Evolutionary conservation across 805 yeast genomes (phyloP).

Genomic region (Cyberlindnera subsufficiens): DNA sequence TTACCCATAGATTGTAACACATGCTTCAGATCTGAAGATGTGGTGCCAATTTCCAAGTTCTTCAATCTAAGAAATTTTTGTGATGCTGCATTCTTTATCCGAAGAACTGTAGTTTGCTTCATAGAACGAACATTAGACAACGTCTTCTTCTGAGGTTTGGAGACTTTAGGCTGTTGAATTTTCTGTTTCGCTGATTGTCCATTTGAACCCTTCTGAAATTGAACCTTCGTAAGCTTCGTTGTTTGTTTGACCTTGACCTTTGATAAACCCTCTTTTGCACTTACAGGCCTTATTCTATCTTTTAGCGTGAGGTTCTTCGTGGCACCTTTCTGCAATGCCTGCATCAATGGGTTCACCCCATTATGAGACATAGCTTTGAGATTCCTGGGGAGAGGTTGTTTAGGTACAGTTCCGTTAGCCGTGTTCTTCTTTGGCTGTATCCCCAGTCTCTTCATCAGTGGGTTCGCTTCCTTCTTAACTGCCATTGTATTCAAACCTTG

Average conservation of each 20-base stretch:
- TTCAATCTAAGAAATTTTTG: slow-evolving; percentile 24
- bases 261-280: background rate
- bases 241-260: background rate
- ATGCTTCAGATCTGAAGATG: slow-evolving; percentile 23
- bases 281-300: slow-evolving; percentile 8
- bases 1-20: slow-evolving; percentile 22
- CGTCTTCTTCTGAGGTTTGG: background rate
- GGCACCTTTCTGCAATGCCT: slow-evolving; percentile 5
- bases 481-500: background rate
- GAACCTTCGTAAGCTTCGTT: background rate
- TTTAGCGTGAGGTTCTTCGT: slow-evolving; percentile 1
- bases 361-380: background rate
- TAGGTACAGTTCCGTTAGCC: slow-evolving; percentile 6
- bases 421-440: background rate
- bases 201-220: too few relatives aligned
- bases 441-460: slow-evolving; percentile 4
- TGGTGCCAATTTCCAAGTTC: slow-evolving; percentile 27
- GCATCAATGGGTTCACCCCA: slow-evolving; percentile 5
- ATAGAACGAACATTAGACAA: background rate
- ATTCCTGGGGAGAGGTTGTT: background rate
- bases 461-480: slow-evolving; percentile 2
- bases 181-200: background rate
- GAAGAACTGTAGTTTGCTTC: slow-evolving; percentile 1
- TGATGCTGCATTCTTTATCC: slow-evolving; percentile 20
- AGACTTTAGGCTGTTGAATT: background rate